phyloP scores from a whole-genome alignment of 768 basidiomycete genomes.

The Lactarius hengduanensis region DNA sequence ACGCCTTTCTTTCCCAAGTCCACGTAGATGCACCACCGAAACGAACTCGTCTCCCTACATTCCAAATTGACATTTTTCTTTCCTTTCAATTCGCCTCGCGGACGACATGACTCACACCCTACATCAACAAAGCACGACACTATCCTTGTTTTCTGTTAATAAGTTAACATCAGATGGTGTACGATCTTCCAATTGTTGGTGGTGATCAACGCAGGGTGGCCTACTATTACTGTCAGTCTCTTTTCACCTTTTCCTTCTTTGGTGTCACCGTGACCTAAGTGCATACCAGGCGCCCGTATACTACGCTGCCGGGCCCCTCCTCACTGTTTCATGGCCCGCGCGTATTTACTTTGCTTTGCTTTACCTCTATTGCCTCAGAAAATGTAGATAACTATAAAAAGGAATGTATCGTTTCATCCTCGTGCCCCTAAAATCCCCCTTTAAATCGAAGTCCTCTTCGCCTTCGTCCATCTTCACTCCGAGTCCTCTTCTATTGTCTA shows the following conservation, averaged over 20 bases:
- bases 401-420: too few species aligned
- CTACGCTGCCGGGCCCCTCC: too few species aligned
- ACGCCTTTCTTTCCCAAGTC: background rate
- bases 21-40: background rate
- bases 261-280: background rate
- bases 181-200: constrained; percentile 42
- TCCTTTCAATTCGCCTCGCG: background rate
- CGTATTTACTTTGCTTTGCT: too few species aligned
- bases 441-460: too few species aligned
- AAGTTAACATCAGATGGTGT: constrained; percentile 37
- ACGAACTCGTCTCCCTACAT: background rate
- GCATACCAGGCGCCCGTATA: constrained; percentile 43
- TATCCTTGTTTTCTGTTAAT: background rate
- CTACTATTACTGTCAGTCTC: constrained; percentile 46
- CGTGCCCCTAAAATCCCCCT: too few species aligned
- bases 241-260: background rate
- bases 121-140: constrained; percentile 44
- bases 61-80: background rate
- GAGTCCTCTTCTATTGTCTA: too few species aligned
- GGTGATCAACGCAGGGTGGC: constrained; percentile 47
- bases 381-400: too few species aligned
- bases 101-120: constrained; percentile 39
- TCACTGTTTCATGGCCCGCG: too few species aligned
- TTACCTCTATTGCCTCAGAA: too few species aligned
- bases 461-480: too few species aligned